Conservation (phyloP, 257 asterid species). For the Datura wrightii region DNA sequence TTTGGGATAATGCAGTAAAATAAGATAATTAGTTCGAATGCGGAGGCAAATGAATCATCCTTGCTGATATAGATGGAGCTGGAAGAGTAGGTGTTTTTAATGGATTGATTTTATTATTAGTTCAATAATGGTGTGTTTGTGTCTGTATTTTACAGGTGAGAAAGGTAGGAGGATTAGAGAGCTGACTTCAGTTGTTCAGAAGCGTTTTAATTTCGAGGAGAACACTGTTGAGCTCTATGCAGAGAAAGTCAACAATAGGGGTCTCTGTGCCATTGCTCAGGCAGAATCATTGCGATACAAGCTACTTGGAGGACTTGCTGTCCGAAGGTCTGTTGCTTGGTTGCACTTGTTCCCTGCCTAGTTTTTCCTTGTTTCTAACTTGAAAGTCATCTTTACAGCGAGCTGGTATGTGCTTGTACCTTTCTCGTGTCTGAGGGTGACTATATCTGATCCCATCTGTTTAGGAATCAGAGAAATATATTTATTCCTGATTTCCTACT, state of each 20-base stretch:
- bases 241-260: slow-evolving; percentile 76
- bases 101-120: slow-evolving; percentile 7
- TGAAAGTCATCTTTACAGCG: slow-evolving; percentile 46
- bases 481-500: slow-evolving; percentile 21
- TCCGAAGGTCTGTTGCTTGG: slow-evolving; percentile 53
- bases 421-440: slow-evolving; percentile 52
- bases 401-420: slow-evolving; percentile 40
- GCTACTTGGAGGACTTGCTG: slow-evolving; percentile 83
- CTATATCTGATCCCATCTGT: slow-evolving; percentile 39
- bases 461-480: slow-evolving; percentile 31
- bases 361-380: background rate
- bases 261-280: slow-evolving; percentile 77
- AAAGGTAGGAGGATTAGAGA: slow-evolving; percentile 81
- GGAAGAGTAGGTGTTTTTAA: background rate
- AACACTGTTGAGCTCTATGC: slow-evolving; percentile 76
- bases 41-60: background rate
- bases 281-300: slow-evolving; percentile 74
- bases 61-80: background rate
- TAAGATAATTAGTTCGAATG: slow-evolving; percentile 1
- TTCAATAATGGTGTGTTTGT: background rate
- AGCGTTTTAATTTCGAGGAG: slow-evolving; percentile 72
- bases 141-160: slow-evolving; percentile 49
- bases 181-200: slow-evolving; percentile 68
- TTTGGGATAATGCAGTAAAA: background rate
- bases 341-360: slow-evolving; percentile 11